These are phyloP conservation scores for Aristolochia contorta DNA, from an alignment of 164 flowering plant genomes.

Conservation along the genomic window DNA sequence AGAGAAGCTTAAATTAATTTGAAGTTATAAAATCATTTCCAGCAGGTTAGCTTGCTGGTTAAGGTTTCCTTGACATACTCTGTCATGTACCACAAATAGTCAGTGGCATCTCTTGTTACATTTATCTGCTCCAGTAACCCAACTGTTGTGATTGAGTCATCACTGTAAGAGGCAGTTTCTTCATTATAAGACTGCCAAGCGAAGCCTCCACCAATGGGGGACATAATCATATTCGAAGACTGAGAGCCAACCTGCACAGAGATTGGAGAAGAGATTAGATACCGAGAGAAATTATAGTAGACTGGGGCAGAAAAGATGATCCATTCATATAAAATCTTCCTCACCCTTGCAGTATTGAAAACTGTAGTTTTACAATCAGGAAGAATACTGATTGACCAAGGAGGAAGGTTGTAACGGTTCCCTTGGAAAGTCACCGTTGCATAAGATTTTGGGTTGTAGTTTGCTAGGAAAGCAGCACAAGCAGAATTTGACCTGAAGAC, in stretches of 20 bases:
- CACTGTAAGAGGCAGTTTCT: constrained; percentile 43
- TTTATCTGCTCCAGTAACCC: constrained; percentile 75
- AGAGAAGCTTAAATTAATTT: too few relatives aligned
- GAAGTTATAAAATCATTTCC: too few relatives aligned
- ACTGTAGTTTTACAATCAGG: constrained; percentile 84
- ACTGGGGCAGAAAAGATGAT: not conserved
- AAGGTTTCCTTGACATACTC: constrained; percentile 40
- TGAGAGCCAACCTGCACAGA: constrained; percentile 48
- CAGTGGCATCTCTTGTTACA: constrained; percentile 66
- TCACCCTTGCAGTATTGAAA: constrained; percentile 87
- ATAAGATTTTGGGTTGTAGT: constrained; percentile 40
- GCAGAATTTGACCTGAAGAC: constrained; percentile 45
- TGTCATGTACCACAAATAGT: constrained; percentile 92
- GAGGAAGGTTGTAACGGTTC: constrained; percentile 61
- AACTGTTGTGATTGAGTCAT: constrained; percentile 23
- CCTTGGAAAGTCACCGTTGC: constrained; percentile 51
- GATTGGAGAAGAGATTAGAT: not conserved
- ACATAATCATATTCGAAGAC: constrained; percentile 41
- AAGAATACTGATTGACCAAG: constrained; percentile 90
- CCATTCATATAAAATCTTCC: not conserved
- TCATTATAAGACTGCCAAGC: constrained; percentile 77
- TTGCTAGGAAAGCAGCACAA: constrained; percentile 90
- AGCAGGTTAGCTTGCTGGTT: too few relatives aligned
- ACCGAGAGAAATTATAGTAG: not conserved
- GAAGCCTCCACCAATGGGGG: constrained; percentile 28